Evolutionary conservation across 2,329 filamentous ascomycete genomes (phyloP).

Genomic region (Neobulgaria alba): DNA sequence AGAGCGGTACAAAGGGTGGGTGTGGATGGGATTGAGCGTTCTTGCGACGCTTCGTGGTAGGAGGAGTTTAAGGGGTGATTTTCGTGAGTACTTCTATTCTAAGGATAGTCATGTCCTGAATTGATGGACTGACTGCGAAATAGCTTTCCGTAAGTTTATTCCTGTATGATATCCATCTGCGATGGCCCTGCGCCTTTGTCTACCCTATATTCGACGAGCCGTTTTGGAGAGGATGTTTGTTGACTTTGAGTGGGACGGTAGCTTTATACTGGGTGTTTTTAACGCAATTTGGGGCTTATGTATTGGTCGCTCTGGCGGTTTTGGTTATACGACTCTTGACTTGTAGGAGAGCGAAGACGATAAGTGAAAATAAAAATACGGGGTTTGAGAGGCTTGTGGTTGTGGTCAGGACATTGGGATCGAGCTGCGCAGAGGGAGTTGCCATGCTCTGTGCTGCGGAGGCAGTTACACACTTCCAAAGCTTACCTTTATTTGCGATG

Average conservation of each 20-base stretch:
- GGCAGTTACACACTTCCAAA: conserved; percentile 18
- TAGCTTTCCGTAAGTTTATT: conserved; percentile 19
- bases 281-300: conserved; percentile 20
- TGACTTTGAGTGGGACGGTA: conserved; percentile 4
- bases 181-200: no score
- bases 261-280: conserved; percentile 22
- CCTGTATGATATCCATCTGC: no score
- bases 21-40: conserved; percentile 15
- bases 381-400: conserved; percentile 11
- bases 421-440: conserved; percentile 11
- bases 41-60: conserved; percentile 17
- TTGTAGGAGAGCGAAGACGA: conserved; percentile 8
- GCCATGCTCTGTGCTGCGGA: conserved; percentile 17
- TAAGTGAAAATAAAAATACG: conserved; percentile 7
- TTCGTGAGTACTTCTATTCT: conserved; percentile 19
- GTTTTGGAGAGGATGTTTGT: neutral
- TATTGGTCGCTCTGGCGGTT: conserved; percentile 11
- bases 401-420: conserved; percentile 11
- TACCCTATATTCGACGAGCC: no score
- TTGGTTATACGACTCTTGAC: conserved; percentile 10
- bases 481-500: conserved; percentile 22
- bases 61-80: conserved; percentile 18
- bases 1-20: neutral
- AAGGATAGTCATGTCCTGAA: neutral
- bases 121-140: conserved; percentile 5